Evolutionary conservation across 2,329 filamentous ascomycete species (phyloP).

Genomic region (Aspergillus neotritici): DNA sequence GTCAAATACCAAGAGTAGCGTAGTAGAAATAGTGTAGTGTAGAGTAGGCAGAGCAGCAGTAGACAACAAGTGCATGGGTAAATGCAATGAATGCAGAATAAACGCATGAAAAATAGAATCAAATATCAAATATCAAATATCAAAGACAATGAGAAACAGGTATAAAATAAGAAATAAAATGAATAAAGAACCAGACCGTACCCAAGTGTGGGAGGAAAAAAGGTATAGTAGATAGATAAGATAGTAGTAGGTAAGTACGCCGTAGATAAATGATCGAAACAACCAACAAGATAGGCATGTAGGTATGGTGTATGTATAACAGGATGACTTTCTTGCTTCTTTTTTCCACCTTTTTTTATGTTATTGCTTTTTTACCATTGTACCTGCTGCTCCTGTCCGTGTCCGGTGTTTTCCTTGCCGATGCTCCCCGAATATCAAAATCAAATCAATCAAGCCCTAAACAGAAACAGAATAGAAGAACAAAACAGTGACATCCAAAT

Average conservation of each 20-base stretch:
- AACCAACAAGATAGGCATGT: neutral
- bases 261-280: too few relatives aligned
- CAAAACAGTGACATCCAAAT: conserved; percentile 14
- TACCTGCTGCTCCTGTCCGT: conserved; percentile 8
- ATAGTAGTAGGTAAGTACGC: conserved; percentile 2
- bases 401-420: conserved; percentile 11
- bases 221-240: neutral
- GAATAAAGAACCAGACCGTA: neutral
- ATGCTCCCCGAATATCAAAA: conserved; percentile 10
- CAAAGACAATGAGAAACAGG: conserved; percentile 1
- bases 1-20: too few relatives aligned
- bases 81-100: neutral
- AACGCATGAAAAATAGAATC: neutral
- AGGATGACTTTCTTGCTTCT: neutral
- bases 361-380: too few relatives aligned
- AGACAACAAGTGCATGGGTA: too few relatives aligned
- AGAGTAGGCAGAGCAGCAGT: too few relatives aligned
- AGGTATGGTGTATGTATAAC: neutral
- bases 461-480: conserved; percentile 3
- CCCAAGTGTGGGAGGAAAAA: neutral
- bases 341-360: too few relatives aligned
- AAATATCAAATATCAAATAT: neutral
- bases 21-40: too few relatives aligned
- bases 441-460: neutral
- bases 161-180: neutral